These are phyloP conservation scores for Stromatinia cepivora DNA, from an alignment of 2,329 filamentous ascomycete species.

Conservation along the genomic window DNA sequence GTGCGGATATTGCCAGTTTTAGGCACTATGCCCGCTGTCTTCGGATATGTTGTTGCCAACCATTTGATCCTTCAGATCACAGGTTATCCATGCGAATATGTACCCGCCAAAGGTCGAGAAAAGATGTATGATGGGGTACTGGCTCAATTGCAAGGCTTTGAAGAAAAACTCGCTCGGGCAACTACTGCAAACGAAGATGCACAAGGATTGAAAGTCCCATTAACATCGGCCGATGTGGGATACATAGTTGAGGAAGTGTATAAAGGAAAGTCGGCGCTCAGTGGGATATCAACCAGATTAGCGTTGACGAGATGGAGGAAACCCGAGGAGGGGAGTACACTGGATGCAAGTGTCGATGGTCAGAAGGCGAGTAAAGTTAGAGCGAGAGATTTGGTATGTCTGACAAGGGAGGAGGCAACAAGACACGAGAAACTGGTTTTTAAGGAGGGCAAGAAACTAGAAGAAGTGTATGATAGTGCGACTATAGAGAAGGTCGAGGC, in stretches of 20 bases:
- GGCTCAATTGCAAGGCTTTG: constrained; percentile 70
- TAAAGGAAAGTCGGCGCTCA: constrained; percentile 77
- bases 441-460: constrained; percentile 62
- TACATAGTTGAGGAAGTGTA: constrained; percentile 91
- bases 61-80: constrained; percentile 81
- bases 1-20: constrained; percentile 93
- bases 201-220: constrained; percentile 74
- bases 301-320: constrained; percentile 78
- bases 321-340: constrained; percentile 54
- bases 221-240: constrained; percentile 78
- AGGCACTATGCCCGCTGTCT: constrained; percentile 96
- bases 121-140: constrained; percentile 91
- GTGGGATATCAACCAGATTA: constrained; percentile 76
- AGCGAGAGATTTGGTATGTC: constrained; percentile 74
- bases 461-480: constrained; percentile 72
- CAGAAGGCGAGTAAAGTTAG: constrained; percentile 74
- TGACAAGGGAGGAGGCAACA: constrained; percentile 88
- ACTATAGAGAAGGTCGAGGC: constrained; percentile 67
- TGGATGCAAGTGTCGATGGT: constrained; percentile 66
- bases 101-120: constrained; percentile 76
- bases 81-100: constrained; percentile 84
- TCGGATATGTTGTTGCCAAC: constrained; percentile 88
- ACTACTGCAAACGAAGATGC: constrained; percentile 48
- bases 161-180: constrained; percentile 67
- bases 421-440: constrained; percentile 80